A percentile compares a stretch with the other conserved stretches of the same genome.
phyloP scores from a whole-genome alignment of 108 stramenopile species.

The Skeletonema costatum region DNA sequence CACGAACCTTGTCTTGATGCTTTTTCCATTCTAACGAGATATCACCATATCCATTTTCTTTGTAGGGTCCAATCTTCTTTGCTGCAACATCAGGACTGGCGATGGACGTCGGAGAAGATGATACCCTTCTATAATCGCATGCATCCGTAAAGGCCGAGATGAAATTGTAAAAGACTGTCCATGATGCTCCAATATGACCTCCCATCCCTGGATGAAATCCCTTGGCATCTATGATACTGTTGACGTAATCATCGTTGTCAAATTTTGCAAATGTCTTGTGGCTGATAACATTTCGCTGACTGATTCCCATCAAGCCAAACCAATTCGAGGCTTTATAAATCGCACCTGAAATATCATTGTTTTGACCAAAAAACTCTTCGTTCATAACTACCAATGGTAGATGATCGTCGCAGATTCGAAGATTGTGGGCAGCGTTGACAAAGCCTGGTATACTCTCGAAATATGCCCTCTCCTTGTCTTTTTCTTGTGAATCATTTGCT shows the following conservation, averaged over 20 bases:
- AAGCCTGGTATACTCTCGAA: conserved; percentile 9
- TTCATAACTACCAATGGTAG: conserved; percentile 12
- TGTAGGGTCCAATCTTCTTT: too few relatives aligned
- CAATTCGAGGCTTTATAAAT: conserved; percentile 5
- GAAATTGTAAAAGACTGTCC: conserved; percentile 32
- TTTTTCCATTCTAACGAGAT: too few relatives aligned
- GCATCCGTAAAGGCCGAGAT: conserved; percentile 17
- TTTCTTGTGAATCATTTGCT: neutral
- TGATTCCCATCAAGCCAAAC: conserved; percentile 5
- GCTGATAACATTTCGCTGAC: conserved; percentile 1
- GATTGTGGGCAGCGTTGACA: conserved; percentile 12
- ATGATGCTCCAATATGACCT: conserved; percentile 27
- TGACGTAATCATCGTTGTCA: neutral
- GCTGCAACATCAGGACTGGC: neutral
- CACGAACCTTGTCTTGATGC: too few relatives aligned
- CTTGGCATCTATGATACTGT: neutral
- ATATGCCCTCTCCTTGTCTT: neutral
- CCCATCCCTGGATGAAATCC: conserved; percentile 23
- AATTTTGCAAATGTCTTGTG: neutral
- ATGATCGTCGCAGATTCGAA: conserved; percentile 10
- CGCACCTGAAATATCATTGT: neutral
- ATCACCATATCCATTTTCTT: too few relatives aligned
- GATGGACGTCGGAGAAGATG: neutral
- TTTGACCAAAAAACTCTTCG: neutral
- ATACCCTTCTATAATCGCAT: conserved; percentile 1